These are phyloP conservation scores for Auriculariales sp. DNA, from an alignment of 768 basidiomycete species.

Conservation along the genomic window DNA sequence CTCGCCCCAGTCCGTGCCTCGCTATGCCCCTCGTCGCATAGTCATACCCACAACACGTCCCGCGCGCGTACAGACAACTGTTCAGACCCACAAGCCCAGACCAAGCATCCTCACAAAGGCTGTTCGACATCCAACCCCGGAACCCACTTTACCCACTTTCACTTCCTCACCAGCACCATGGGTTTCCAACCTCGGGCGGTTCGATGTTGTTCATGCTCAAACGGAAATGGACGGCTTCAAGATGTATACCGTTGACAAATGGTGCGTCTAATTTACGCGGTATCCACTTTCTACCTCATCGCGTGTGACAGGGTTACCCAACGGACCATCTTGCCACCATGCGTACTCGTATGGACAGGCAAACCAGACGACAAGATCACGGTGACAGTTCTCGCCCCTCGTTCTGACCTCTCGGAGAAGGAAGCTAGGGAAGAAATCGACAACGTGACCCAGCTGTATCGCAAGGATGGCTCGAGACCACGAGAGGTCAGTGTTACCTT, in stretches of 20 bases:
- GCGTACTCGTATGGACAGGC: conserved; percentile 66
- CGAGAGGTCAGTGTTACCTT: conserved; percentile 30
- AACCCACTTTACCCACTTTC: conserved; percentile 13
- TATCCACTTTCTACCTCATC: too few relatives aligned
- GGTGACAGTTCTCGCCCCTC: conserved; percentile 39
- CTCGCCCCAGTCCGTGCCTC: too few relatives aligned
- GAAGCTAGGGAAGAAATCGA: conserved; percentile 46
- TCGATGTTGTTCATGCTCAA: conserved; percentile 33
- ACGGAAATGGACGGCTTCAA: conserved; percentile 51
- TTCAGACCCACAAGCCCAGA: conserved; percentile 11
- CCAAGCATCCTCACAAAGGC: conserved; percentile 13
- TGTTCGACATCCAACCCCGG: conserved; percentile 19
- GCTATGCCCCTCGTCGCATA: not conserved
- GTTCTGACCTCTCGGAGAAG: conserved; percentile 22
- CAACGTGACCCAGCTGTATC: conserved; percentile 41
- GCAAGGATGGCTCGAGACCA: conserved; percentile 60
- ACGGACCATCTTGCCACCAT: conserved; percentile 40
- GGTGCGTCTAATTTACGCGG: conserved; percentile 28
- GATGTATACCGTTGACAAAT: conserved; percentile 79
- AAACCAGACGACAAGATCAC: conserved; percentile 58
- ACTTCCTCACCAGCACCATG: conserved; percentile 14
- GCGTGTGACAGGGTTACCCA: conserved; percentile 47
- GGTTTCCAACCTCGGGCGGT: conserved; percentile 30
- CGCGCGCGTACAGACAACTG: not conserved
- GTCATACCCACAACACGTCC: not conserved